These are phyloP conservation scores for Larix kaempferi DNA, from an alignment of 75 land plant species.

Conservation along the genomic window DNA sequence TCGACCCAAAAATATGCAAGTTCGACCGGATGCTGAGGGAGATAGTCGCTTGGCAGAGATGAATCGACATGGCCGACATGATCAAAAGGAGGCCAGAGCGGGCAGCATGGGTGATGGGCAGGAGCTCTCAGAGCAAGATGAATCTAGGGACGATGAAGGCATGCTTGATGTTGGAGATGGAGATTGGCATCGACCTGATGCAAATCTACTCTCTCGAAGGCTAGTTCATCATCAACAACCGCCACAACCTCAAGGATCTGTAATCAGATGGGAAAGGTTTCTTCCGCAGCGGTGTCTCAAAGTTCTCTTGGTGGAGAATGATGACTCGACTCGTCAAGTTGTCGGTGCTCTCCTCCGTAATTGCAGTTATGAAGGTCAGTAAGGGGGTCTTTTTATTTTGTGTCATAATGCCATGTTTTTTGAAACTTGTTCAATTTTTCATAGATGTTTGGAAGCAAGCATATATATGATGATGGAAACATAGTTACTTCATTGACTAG, in stretches of 20 bases:
- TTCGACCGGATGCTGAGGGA: constrained; percentile 9
- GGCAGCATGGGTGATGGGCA: constrained; percentile 24
- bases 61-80: constrained; percentile 16
- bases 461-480: not conserved
- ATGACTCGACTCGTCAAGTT: constrained; percentile 85
- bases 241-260: constrained; percentile 33
- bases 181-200: constrained; percentile 14
- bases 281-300: constrained; percentile 64
- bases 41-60: constrained; percentile 9
- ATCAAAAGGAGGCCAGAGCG: constrained; percentile 17
- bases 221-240: constrained; percentile 15
- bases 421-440: too few relatives aligned
- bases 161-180: constrained; percentile 23
- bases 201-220: constrained; percentile 7
- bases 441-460: too few relatives aligned
- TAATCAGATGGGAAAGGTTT: constrained; percentile 80
- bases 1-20: not conserved
- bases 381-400: too few relatives aligned
- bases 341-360: constrained; percentile 87
- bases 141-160: constrained; percentile 19
- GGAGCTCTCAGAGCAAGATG: constrained; percentile 33
- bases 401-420: too few relatives aligned
- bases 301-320: constrained; percentile 92
- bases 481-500: not conserved
- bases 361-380: constrained; percentile 88